Evolutionary conservation across 2,329 filamentous ascomycete species (phyloP).

Genomic region (Zarea fungicola): DNA sequence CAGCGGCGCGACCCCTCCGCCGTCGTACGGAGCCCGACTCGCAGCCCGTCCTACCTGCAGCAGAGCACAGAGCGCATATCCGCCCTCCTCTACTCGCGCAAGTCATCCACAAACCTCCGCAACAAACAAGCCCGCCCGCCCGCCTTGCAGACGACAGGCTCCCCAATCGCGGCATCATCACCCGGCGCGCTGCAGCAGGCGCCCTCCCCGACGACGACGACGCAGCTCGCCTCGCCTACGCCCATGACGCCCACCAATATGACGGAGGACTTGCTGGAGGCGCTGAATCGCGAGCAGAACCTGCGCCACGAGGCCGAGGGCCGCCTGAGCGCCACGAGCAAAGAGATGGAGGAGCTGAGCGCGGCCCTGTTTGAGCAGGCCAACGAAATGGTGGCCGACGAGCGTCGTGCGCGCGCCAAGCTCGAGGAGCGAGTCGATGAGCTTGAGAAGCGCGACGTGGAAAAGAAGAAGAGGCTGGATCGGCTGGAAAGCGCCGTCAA

Average conservation of each 20-base stretch:
- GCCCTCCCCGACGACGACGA: slow-evolving; percentile 17
- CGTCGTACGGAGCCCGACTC: slow-evolving; percentile 28
- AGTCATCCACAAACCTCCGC: slow-evolving; percentile 38
- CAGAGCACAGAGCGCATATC: slow-evolving; percentile 41
- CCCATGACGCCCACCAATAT: slow-evolving; percentile 24
- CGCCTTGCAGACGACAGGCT: slow-evolving; percentile 14
- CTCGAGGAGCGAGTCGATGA: slow-evolving; percentile 65
- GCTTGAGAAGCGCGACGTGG: slow-evolving; percentile 63
- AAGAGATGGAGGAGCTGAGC: slow-evolving; percentile 74
- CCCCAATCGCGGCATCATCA: neutral
- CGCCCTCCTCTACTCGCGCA: slow-evolving; percentile 41
- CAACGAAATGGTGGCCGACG: slow-evolving; percentile 80
- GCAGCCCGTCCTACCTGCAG: slow-evolving; percentile 38
- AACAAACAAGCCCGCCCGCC: slow-evolving; percentile 16
- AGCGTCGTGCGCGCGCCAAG: slow-evolving; percentile 64
- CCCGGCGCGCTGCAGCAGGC: neutral
- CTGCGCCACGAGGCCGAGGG: slow-evolving; percentile 66
- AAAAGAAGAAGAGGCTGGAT: slow-evolving; percentile 65
- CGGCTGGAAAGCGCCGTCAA: slow-evolving; percentile 64
- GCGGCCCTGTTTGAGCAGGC: slow-evolving; percentile 74
- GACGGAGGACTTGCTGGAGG: slow-evolving; percentile 52
- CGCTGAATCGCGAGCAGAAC: slow-evolving; percentile 60
- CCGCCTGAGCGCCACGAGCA: slow-evolving; percentile 58
- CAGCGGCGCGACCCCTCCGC: no score
- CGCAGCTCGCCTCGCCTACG: slow-evolving; percentile 17